Conservation (phyloP, 148 eudicot species). For the Camellia lanceoleosa region DNA sequence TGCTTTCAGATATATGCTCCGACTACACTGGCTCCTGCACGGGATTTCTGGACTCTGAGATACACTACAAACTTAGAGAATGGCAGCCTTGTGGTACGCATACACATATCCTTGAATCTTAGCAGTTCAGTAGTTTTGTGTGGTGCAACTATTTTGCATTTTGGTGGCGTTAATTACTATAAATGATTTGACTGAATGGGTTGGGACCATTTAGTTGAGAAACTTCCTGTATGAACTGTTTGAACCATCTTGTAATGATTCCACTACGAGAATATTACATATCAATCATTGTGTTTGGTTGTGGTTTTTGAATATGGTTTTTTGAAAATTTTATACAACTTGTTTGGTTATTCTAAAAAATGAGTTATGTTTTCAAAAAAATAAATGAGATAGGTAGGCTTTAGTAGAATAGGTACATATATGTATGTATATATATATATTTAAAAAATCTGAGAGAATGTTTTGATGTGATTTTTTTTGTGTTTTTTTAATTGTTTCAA, state of each 20-base stretch:
- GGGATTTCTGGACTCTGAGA: conserved; percentile 92
- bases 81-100: conserved; percentile 89
- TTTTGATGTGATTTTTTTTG: no score
- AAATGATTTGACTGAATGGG: not conserved
- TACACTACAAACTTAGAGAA: conserved; percentile 87
- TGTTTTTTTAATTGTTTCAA: no score
- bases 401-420: no score
- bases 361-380: no score
- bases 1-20: conserved; percentile 78
- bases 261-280: not conserved
- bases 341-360: no score
- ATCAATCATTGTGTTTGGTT: no score
- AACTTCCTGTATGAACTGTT: not conserved
- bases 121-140: not conserved
- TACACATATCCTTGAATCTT: conserved; percentile 25
- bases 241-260: not conserved
- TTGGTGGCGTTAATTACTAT: not conserved
- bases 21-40: conserved; percentile 94
- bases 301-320: no score
- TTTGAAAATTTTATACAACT: no score
- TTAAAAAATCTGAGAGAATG: no score
- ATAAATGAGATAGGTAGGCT: no score
- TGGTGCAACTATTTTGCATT: not conserved
- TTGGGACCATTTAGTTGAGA: not conserved
- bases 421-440: no score